A percentile compares a stretch with the other conserved stretches of the same genome.
Evolutionary conservation across 1,284 basidiomycete genomes (phyloP).

Genomic region (Acaromyces ingoldii): DNA sequence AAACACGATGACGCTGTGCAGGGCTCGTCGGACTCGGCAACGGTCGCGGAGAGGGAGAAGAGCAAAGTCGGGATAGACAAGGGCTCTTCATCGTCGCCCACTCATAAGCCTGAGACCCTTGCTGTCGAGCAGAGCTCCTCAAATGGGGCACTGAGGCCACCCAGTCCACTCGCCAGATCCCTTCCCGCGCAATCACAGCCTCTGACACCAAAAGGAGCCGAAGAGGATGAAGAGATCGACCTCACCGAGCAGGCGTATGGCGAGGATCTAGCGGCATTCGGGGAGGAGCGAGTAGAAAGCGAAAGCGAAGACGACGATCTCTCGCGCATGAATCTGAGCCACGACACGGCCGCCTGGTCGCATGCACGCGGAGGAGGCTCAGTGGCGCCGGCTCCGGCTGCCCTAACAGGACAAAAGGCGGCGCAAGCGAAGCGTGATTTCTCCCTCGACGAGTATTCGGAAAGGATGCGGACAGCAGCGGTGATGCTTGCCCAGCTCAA

Average conservation of each 20-base stretch:
- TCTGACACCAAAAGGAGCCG: no score
- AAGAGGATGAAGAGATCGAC: slow-evolving; percentile 38
- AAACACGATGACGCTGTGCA: no score
- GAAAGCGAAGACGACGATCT: slow-evolving; percentile 33
- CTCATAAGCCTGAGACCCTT: no score
- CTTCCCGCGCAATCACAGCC: no score
- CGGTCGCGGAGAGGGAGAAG: no score
- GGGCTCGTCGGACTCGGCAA: no score
- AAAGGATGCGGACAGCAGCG: slow-evolving; percentile 94
- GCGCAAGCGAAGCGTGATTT: slow-evolving; percentile 18
- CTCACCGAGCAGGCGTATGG: slow-evolving; percentile 49
- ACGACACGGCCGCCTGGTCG: slow-evolving; percentile 45
- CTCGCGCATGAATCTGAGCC: slow-evolving; percentile 34
- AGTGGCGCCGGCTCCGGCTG: neutral
- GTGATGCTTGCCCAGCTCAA: slow-evolving; percentile 98
- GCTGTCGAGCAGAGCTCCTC: no score
- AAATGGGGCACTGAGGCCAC: no score
- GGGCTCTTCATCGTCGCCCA: no score
- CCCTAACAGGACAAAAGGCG: neutral
- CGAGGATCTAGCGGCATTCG: slow-evolving; percentile 41
- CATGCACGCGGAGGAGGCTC: neutral
- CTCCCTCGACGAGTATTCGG: slow-evolving; percentile 85
- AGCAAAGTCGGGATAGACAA: no score
- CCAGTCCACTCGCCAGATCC: no score
- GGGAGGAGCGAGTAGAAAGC: slow-evolving; percentile 23